A percentile compares a stretch with the other conserved stretches of the same genome.
Conservation (phyloP, 805 yeast genomes). For the Kurtzmaniella fragi region DNA sequence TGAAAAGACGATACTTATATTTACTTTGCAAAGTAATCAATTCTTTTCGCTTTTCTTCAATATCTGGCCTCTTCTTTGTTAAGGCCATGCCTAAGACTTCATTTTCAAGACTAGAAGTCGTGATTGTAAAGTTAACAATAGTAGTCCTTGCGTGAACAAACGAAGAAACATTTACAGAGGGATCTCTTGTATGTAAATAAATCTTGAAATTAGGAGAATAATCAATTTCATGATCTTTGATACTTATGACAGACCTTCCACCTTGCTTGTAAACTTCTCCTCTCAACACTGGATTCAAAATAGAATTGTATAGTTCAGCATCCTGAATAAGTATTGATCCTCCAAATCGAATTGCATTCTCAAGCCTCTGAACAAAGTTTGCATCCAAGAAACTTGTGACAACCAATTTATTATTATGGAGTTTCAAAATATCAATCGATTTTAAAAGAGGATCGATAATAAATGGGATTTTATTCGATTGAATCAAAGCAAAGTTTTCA, state of each 20-base stretch:
- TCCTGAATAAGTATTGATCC: conserved; percentile 67
- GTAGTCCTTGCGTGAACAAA: conserved; percentile 61
- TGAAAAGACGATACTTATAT: conserved; percentile 48
- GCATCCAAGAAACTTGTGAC: conserved; percentile 70
- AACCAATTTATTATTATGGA: conserved; percentile 33
- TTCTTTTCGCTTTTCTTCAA: conserved; percentile 53
- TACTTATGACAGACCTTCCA: conserved; percentile 55
- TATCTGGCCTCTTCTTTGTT: conserved; percentile 55
- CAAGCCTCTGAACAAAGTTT: conserved; percentile 62
- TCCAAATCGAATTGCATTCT: conserved; percentile 82
- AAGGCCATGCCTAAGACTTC: conserved; percentile 58
- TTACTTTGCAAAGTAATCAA: conserved; percentile 54
- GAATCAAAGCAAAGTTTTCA: conserved; percentile 59
- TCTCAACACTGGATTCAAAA: conserved; percentile 57
- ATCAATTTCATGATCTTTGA: conserved; percentile 66
- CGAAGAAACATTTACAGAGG: conserved; percentile 41
- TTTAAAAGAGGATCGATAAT: conserved; percentile 70
- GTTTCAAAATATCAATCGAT: conserved; percentile 35
- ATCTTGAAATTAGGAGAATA: conserved; percentile 60
- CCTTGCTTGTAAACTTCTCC: conserved; percentile 62
- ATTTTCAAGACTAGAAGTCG: conserved; percentile 59
- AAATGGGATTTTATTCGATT: conserved; percentile 40
- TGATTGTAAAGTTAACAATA: conserved; percentile 66
- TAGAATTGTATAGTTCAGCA: conserved; percentile 77
- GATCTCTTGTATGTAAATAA: conserved; percentile 57